A percentile compares a stretch with the other conserved stretches of the same genome.
These are phyloP conservation scores for Miscanthus lutarioriparius DNA, from an alignment of 176 grass and related monocot genomes.

Conservation along the genomic window DNA sequence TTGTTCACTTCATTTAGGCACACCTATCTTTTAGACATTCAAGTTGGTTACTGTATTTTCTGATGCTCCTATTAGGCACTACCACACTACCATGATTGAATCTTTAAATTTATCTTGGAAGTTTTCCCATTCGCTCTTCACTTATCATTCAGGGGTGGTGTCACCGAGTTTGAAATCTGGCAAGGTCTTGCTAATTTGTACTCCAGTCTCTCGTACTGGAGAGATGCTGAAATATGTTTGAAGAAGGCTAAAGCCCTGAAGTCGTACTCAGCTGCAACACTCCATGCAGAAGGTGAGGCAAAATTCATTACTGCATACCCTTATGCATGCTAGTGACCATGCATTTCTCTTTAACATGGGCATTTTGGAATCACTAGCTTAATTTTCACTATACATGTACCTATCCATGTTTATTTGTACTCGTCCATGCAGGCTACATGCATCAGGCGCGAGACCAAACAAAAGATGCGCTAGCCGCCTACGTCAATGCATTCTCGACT, in stretches of 20 bases:
- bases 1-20: too few species aligned
- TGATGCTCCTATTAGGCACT: too few species aligned
- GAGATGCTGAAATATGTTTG: constrained; percentile 92
- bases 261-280: constrained; percentile 62
- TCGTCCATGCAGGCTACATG: constrained; percentile 51
- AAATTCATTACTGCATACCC: not conserved
- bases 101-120: not conserved
- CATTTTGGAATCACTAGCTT: not conserved
- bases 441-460: constrained; percentile 43
- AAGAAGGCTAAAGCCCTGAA: constrained; percentile 77
- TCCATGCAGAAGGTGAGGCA: constrained; percentile 65
- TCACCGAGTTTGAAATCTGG: constrained; percentile 89
- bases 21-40: too few species aligned
- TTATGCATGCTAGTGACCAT: not conserved
- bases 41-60: too few species aligned
- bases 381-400: not conserved
- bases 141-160: constrained; percentile 31
- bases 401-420: not conserved
- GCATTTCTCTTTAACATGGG: not conserved
- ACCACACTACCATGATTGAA: not conserved
- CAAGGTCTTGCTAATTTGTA: constrained; percentile 92
- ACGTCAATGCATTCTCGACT: constrained; percentile 57
- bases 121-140: not conserved
- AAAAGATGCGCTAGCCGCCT: constrained; percentile 55
- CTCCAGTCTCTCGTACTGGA: constrained; percentile 63